Base-by-base conservation (phyloP, 257 asterid genomes). In the Leonotis leonurus region DNA sequence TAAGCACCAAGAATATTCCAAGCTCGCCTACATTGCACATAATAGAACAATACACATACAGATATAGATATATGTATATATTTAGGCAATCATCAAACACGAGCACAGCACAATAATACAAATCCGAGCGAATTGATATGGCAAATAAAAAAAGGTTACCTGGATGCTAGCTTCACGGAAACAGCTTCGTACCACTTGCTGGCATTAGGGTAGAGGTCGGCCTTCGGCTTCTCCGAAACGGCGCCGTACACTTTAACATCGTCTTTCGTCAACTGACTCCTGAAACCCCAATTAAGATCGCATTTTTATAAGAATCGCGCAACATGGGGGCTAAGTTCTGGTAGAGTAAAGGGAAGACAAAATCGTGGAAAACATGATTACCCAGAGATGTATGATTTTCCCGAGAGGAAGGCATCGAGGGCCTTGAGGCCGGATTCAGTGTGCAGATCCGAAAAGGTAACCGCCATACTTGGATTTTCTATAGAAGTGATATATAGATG, bases 341-440 rank as follows among this genome's bases (percentile, higher is more conserved):
- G 17, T 29, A 12, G 5, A 30, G 32, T 6, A 10, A 2, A 4
- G 11, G 1, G n/a, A 37, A 8, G 1, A 9, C 3, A 0, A 70
- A 54, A 22, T 17, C 6, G 16, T 2, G 10, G 27, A 18, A 0
- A 12, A 10, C 11, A 27, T 30, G 24, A 39, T 25, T 49, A 88
- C 98, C 95, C 94, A 25, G 90, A 85, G 73, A 91, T 74, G 82
- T 60, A 81, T 3, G 80, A 77, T 71, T 91, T 91, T n/a, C 87
- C 96, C 46, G 95, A 55, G 27, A 91, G 94, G 59, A 60, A 78
- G 0, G 30, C 84, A 3, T 91, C 77, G 1, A 91, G 87, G 14
- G 96, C 76, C 74, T 84, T 84, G 67, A 88, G 74, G 60, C 98
- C 98, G 21, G 95, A 40, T 53, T 88, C 95, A 0, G 90, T 74